Evolutionary conservation across 2,329 filamentous ascomycete species (phyloP).

Genomic region (Cladosporium colombiae): DNA sequence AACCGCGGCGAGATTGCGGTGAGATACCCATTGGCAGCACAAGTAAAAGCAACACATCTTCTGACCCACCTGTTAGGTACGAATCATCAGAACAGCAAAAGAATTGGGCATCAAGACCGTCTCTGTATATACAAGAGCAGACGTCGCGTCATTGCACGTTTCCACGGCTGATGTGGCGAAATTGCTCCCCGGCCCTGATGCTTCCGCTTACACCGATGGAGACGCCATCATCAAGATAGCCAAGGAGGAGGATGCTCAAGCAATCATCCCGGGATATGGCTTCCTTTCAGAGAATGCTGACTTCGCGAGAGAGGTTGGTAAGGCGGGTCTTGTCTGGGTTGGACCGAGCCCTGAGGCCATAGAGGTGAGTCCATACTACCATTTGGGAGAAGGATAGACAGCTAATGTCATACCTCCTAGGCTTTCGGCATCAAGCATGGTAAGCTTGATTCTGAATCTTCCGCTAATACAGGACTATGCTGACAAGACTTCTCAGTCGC

Average conservation of each 20-base stretch:
- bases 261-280: constrained; percentile 67
- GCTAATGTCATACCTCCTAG: neutral
- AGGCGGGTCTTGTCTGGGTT: constrained; percentile 60
- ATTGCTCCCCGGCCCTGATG: constrained; percentile 50
- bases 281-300: constrained; percentile 65
- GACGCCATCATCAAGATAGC: constrained; percentile 55
- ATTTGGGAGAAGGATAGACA: neutral
- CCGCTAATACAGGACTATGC: neutral
- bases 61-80: constrained; percentile 34
- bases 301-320: constrained; percentile 57
- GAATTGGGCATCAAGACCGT: constrained; percentile 54
- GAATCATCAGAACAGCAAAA: constrained; percentile 55
- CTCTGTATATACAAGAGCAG: constrained; percentile 59
- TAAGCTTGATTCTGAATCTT: neutral
- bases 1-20: constrained; percentile 59
- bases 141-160: constrained; percentile 58
- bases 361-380: constrained; percentile 31
- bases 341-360: constrained; percentile 59
- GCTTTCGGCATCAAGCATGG: constrained; percentile 60
- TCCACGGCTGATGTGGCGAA: constrained; percentile 55
- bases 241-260: constrained; percentile 51
- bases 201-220: constrained; percentile 53
- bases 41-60: neutral
- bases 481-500: constrained; percentile 40
- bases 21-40: neutral